Evolutionary conservation across 805 yeast species (phyloP), one percentile per base, ranked within the genome.

Genomic region (Candida glaebosa): DNA sequence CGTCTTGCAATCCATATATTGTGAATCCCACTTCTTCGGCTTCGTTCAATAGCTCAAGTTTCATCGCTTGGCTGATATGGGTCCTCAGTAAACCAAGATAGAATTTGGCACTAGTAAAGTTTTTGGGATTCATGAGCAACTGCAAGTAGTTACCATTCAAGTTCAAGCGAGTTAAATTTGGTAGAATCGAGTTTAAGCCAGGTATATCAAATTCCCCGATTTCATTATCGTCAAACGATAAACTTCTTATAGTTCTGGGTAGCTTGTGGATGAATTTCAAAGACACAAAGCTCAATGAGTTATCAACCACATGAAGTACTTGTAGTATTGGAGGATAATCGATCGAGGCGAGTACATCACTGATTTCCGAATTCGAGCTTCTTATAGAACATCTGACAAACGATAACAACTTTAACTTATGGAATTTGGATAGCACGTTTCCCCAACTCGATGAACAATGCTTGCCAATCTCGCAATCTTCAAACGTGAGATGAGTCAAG

Each of bases 391-490:
- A 63, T 32, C 62, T 58, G 3, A 54, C 42, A n/a, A 67, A 48
- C 31, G 58, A 48, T 25, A 67, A 50, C 17, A 17, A 37, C 16
- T 38, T 35, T 14, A 63, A 40, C 31, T 52, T 52, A 8, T 41
- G 25, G 37, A 65, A 63, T 15, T 53, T 47, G 9, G 42, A 36
- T 25, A 68, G 57, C 3, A 67, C 45, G 31, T 49, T 50, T 26
- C 58, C 52, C 73, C 73, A 68, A 38, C 56, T 56, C 2, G 47
- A 35, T 3, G 57, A 57, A 44, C 49, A 66, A 38, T 58, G 51
- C 5, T 51, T 49, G 4, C 73, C 72, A 2, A 68, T 57, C 31
- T 66, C 67, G 10, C 69, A 63, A n/a, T 57, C 52, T 15, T 47
- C 43, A 15, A 68, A 54, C 12, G 63, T 50, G 3, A 68, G 17